Evolutionary conservation across 2,329 filamentous ascomycete genomes (phyloP).

Genomic region (Colletotrichum shisoi): DNA sequence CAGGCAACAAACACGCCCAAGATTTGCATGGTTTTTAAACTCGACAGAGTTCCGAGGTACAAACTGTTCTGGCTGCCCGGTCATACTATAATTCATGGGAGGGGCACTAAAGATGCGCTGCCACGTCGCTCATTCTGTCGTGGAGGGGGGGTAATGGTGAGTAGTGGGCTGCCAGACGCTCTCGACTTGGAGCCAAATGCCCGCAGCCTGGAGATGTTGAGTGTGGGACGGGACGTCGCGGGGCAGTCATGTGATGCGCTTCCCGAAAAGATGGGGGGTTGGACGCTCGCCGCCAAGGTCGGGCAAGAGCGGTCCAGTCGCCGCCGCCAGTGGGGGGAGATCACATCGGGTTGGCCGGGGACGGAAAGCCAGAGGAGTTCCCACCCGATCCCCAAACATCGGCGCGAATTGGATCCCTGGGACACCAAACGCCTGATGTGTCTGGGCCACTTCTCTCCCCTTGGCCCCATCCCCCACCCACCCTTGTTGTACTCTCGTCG

Average conservation of each 20-base stretch:
- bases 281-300: conserved; percentile 1
- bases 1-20: neutral
- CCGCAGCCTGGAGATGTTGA: conserved; percentile 8
- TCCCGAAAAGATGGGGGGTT: conserved; percentile 16
- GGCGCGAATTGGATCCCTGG: conserved; percentile 21
- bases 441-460: conserved; percentile 12
- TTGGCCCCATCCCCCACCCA: neutral
- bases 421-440: neutral
- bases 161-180: neutral
- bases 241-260: conserved; percentile 37
- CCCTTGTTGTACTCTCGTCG: conserved; percentile 9
- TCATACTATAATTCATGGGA: conserved; percentile 13
- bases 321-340: neutral
- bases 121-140: conserved; percentile 35
- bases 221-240: conserved; percentile 33
- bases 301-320: conserved; percentile 5
- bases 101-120: conserved; percentile 33
- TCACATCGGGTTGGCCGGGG: neutral
- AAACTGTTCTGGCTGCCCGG: conserved; percentile 9
- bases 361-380: conserved; percentile 16
- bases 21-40: neutral
- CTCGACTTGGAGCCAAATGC: conserved; percentile 11
- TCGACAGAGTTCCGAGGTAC: neutral
- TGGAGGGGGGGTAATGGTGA: conserved; percentile 20
- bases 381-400: conserved; percentile 26